Conservation (phyloP, 345 rosid species). For the Balakata baccata region DNA sequence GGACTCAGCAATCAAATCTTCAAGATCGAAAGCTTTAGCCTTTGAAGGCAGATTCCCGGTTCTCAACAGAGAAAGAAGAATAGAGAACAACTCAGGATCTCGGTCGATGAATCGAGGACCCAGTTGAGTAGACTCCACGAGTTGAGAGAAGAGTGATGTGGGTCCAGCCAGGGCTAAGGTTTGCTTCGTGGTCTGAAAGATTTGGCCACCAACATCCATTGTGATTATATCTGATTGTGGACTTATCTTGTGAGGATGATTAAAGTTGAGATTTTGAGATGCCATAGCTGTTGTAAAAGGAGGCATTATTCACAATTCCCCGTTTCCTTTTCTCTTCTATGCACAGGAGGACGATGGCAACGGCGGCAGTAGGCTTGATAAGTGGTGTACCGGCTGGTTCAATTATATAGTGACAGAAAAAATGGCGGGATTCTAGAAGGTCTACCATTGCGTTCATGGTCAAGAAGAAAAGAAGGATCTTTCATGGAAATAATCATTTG, state of each 20-base stretch:
- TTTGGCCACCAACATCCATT: constrained; percentile 72
- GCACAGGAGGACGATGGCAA: not conserved
- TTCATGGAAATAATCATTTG: not conserved
- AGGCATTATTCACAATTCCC: constrained; percentile 7
- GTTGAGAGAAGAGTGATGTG: constrained; percentile 50
- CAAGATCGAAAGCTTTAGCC: constrained; percentile 54
- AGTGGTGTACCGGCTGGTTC: not conserved
- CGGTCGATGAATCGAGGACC: constrained; percentile 64
- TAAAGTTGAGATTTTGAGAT: not conserved
- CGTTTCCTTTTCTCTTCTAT: too few species aligned
- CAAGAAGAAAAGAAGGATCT: not conserved
- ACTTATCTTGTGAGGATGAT: not conserved
- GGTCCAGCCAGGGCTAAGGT: constrained; percentile 67
- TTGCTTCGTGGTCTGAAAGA: constrained; percentile 77
- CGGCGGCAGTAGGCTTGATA: not conserved
- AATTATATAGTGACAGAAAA: not conserved
- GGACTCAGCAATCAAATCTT: constrained; percentile 76
- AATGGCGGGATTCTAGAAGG: not conserved
- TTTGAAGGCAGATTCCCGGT: constrained; percentile 76
- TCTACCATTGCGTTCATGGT: not conserved
- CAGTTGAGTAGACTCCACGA: constrained; percentile 42
- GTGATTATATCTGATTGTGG: constrained; percentile 28
- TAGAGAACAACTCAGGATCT: constrained; percentile 75
- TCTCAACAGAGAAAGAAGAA: constrained; percentile 70
- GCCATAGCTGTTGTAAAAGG: constrained; percentile 8